Conservation (phyloP, 2,329 filamentous ascomycete genomes). For the Ceratocystis eucalypticola region DNA sequence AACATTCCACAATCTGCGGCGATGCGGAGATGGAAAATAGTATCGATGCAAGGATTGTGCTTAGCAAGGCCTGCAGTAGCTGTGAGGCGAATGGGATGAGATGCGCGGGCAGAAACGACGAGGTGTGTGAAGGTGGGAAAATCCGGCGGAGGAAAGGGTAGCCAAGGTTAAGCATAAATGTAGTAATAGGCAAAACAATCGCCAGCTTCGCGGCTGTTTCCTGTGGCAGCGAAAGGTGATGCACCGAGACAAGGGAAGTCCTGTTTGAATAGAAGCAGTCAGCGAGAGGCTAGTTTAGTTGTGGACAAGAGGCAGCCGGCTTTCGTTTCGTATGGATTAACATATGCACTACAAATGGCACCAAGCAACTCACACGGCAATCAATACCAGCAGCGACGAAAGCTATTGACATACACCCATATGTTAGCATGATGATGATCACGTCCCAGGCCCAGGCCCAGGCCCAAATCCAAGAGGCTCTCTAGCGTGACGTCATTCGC, state of each 20-base stretch:
- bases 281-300: background rate
- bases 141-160: background rate
- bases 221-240: conserved; percentile 14
- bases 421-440: background rate
- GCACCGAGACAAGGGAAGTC: conserved; percentile 2
- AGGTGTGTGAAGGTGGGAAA: background rate
- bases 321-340: no score
- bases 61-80: conserved; percentile 5
- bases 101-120: background rate
- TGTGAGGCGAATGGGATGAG: background rate
- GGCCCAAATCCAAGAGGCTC: no score
- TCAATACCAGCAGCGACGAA: conserved; percentile 1
- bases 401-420: background rate
- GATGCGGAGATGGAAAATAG: conserved; percentile 23
- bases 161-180: conserved; percentile 8
- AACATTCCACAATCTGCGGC: conserved; percentile 16
- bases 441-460: no score
- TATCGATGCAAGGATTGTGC: conserved; percentile 32
- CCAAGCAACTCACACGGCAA: background rate
- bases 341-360: background rate
- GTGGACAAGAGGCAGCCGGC: background rate
- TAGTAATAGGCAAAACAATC: conserved; percentile 7
- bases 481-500: background rate
- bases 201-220: conserved; percentile 11
- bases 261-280: background rate